Evolutionary conservation across 2,329 filamentous ascomycete species (phyloP).

Genomic region (Diplodia scrobiculata): DNA sequence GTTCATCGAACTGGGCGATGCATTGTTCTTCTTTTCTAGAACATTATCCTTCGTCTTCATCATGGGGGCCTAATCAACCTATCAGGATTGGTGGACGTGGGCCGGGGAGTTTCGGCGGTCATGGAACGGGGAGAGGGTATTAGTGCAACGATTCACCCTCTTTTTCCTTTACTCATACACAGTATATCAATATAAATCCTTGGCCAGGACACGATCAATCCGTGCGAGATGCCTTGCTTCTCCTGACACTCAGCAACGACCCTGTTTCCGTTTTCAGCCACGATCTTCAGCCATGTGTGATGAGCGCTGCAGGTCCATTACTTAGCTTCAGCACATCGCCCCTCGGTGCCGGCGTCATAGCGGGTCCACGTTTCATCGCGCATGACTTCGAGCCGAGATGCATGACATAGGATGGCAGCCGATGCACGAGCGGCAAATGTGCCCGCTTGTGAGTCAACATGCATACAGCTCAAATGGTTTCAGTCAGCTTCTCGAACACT

Average conservation of each 20-base stretch:
- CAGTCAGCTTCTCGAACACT: not conserved
- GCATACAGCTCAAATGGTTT: not conserved
- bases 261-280: not conserved
- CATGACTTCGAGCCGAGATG: not conserved
- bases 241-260: not conserved
- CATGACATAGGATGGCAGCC: constrained; percentile 7
- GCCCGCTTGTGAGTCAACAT: not conserved
- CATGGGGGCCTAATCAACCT: constrained; percentile 19
- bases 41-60: constrained; percentile 12
- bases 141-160: constrained; percentile 1
- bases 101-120: constrained; percentile 20
- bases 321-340: not conserved
- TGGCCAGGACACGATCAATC: constrained; percentile 1
- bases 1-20: not conserved
- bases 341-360: not conserved
- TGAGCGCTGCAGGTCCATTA: not conserved
- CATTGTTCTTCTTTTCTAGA: not conserved
- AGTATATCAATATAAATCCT: constrained; percentile 4
- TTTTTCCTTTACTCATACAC: not conserved
- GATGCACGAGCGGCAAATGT: constrained; percentile 8
- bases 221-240: not conserved
- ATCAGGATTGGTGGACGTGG: constrained; percentile 22
- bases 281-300: not conserved
- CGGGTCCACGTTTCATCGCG: not conserved
- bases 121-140: constrained; percentile 15